Evolutionary conservation across 1,139 yeast genomes (phyloP).

Genomic region (Saccharomyces hybrid): DNA sequence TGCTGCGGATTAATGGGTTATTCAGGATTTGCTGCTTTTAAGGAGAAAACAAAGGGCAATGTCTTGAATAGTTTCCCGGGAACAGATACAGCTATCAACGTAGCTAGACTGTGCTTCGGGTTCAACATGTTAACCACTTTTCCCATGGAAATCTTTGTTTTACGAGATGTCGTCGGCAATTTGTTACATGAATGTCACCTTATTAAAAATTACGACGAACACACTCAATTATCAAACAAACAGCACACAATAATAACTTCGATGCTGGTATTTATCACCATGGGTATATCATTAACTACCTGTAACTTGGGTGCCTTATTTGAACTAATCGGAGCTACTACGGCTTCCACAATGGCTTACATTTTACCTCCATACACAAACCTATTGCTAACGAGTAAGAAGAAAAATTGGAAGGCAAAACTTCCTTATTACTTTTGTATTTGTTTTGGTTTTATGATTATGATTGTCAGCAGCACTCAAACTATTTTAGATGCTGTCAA

Average conservation of each 20-base stretch:
- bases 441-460: slow-evolving; percentile 64
- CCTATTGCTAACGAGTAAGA: slow-evolving; percentile 52
- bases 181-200: slow-evolving; percentile 35
- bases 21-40: slow-evolving; percentile 70
- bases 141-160: slow-evolving; percentile 84
- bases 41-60: slow-evolving; percentile 76
- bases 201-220: slow-evolving; percentile 24
- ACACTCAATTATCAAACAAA: slow-evolving; percentile 36
- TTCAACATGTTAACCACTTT: slow-evolving; percentile 90
- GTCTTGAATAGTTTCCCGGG: slow-evolving; percentile 77
- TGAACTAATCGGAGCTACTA: slow-evolving; percentile 86
- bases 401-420: slow-evolving; percentile 38
- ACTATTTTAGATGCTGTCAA: slow-evolving; percentile 52
- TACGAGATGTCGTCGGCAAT: slow-evolving; percentile 76
- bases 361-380: slow-evolving; percentile 84
- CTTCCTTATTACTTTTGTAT: slow-evolving; percentile 57
- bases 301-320: slow-evolving; percentile 85
- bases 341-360: slow-evolving; percentile 89
- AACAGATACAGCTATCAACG: slow-evolving; percentile 63
- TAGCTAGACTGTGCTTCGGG: slow-evolving; percentile 89
- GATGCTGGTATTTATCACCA: slow-evolving; percentile 55
- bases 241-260: slow-evolving; percentile 67
- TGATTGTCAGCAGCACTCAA: slow-evolving; percentile 72
- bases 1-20: slow-evolving; percentile 76
- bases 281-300: slow-evolving; percentile 70